Evolutionary conservation across 139 green algal genomes (phyloP).

Genomic region (Coccomyxa sp.): DNA sequence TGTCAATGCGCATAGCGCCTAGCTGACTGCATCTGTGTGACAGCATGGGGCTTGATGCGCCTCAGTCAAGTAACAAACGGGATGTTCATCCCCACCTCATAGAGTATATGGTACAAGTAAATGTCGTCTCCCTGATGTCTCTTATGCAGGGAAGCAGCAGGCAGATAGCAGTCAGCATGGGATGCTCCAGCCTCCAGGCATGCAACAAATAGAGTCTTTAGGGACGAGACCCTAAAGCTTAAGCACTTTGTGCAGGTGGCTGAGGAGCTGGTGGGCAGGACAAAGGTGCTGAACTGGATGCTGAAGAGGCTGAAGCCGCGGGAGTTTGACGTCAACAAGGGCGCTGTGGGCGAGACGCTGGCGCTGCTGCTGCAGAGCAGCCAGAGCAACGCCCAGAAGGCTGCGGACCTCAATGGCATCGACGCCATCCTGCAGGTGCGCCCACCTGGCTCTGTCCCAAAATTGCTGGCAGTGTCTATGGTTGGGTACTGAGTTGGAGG

Average conservation of each 20-base stretch:
- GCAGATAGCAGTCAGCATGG: no score
- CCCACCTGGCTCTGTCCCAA: no score
- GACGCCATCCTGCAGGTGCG: constrained; percentile 72
- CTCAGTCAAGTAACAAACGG: neutral
- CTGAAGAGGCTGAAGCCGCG: constrained; percentile 64
- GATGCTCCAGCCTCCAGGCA: neutral
- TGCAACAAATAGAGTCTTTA: neutral
- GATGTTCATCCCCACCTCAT: no score
- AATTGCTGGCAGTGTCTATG: no score
- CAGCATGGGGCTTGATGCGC: constrained; percentile 35
- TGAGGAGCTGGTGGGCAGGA: constrained; percentile 37
- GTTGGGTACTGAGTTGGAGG: no score
- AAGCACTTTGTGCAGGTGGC: no score
- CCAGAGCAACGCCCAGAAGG: constrained; percentile 60
- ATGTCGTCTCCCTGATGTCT: no score
- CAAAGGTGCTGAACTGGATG: constrained; percentile 76
- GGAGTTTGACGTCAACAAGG: constrained; percentile 79
- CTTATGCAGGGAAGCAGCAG: no score
- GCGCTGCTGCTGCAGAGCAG: constrained; percentile 80
- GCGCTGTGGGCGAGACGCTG: constrained; percentile 84
- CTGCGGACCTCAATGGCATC: constrained; percentile 69
- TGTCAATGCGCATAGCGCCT: no score
- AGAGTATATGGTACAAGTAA: no score
- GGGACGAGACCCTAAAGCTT: no score
- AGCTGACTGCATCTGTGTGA: no score